Base-by-base conservation (phyloP, 2,329 filamentous ascomycete species). In the Fusarium sterilihyphosum region DNA sequence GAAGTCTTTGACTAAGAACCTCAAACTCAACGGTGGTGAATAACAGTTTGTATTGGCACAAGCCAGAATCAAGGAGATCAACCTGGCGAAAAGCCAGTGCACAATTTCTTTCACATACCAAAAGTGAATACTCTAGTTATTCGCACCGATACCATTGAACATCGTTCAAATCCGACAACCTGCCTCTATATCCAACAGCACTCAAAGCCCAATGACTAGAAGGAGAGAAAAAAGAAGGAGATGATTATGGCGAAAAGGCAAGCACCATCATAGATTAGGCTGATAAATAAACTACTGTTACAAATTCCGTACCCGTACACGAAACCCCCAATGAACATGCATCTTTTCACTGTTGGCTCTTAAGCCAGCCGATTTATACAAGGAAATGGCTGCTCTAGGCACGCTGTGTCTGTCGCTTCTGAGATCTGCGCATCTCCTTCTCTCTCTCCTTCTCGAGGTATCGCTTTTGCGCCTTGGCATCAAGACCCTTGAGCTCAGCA, bases 401-500 rank as follows among this genome's bases (percentile, higher is more conserved):
- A 44, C 88, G 85, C 75, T 86, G 81, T 12, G 88, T 90, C 81
- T 85, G 83, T 83, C 86, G 88, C 85, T 88, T 90, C 75, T 86
- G 83, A 37, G 82, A 82, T 82, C 86, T 88, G 78, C 88, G 88
- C 79, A 88, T 67, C 83, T 93, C 92, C 88, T 92, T 94, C 81
- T 94, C 92, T 78, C 88, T 90, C 87, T 96, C 93, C 83, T 91
- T 93, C 77, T 95, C 93, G 64, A 96, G 88, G 81, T 91, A 96
- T 85, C 94, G 95, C 87, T 94, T 93, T 87, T 96, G 94, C 70
- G 93, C 92, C 83, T 95, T 94, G 63, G 94, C 93, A 78, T 92
- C 92, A 79, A 96, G 88, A 18, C 88, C 88, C 79, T 92, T 93
- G 73, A 96, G 88, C 81, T 95, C 91, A 76, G 92, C 91, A 79